Evolutionary conservation across 371 early-diverging fungal species (phyloP), one percentile per base, ranked within the genome.

Genomic region (Circinella umbellata): DNA sequence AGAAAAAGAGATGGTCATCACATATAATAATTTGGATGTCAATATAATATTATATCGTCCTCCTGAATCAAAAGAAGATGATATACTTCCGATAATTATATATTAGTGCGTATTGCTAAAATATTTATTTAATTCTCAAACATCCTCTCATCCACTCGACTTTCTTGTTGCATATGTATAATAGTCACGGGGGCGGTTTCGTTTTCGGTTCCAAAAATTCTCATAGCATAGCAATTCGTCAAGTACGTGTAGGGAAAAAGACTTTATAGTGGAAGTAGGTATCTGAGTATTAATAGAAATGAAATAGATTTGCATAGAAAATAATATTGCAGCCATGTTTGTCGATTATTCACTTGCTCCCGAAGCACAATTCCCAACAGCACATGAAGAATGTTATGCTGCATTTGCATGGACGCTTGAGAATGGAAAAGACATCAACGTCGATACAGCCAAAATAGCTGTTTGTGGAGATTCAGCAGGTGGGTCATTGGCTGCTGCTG

Each of bases 361-460:
- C 3, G 77, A 80, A 55, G 72, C 46, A 4, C 70, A 73, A 42
- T 75, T 71, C 34, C 80, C 80, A 14, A 49, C 69, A 34, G 74
- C 76, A 37, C 55, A 69, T 6, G 74, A 80, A 57, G 77, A 80
- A 27, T 71, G 76, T 34, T 80, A 75, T 67, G 74, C 73, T 18
- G 64, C 76, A 1, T 63, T 78, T 18, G 64, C 64, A 6, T 78
- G 78, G 78, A 34, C 65, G 20, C 36, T 49, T 42, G 55, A 63
- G 18, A 55, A 70, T 34, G 72, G 63, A 1, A 55, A 47, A n/a
- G 38, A 27, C 0, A 38, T 69, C 48, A 66, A 77, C 0, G 49
- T 77, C 3, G 69, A 77, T 48, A 55, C 67, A 4, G 39, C 60
- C 27, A 65, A 67, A 9, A 42, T 77, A 13, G 74, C 63, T 20